Percentiles rank a stretch among this genome's conserved stretches.
Conservation (phyloP, 768 basidiomycete species). For the Chiua virens region DNA sequence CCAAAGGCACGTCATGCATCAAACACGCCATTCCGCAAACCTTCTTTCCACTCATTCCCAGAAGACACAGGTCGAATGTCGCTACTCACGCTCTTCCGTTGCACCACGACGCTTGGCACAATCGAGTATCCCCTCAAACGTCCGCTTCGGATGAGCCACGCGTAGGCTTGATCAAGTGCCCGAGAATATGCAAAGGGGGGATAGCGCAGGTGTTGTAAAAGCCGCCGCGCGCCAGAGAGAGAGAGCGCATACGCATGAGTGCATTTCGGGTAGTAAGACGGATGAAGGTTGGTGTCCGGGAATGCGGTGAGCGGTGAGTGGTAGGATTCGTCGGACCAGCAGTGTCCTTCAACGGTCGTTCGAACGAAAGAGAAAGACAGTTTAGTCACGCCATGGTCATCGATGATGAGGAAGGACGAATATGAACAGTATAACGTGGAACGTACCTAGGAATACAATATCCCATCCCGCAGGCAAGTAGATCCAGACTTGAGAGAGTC, state of each 20-base stretch:
- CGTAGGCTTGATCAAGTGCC: constrained; percentile 70
- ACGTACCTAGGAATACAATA: constrained; percentile 66
- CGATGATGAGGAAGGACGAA: background rate
- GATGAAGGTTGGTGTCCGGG: constrained; percentile 42
- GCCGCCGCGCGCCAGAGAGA: constrained; percentile 54
- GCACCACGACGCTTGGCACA: constrained; percentile 66
- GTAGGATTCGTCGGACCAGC: constrained; percentile 70
- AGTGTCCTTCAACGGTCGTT: constrained; percentile 54
- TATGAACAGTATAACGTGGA: background rate
- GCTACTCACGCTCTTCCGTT: constrained; percentile 57
- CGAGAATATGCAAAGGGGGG: constrained; percentile 76
- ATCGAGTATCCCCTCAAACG: constrained; percentile 61
- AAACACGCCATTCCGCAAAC: constrained; percentile 49
- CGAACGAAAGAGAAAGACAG: background rate
- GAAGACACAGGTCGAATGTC: constrained; percentile 47
- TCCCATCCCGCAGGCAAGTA: constrained; percentile 66
- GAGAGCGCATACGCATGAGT: constrained; percentile 74
- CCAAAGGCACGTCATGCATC: background rate
- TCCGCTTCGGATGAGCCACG: constrained; percentile 61
- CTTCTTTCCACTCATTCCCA: constrained; percentile 59
- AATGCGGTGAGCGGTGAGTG: constrained; percentile 37
- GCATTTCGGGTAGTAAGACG: constrained; percentile 63
- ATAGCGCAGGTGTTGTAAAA: constrained; percentile 57
- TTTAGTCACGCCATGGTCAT: background rate
- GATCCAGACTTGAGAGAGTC: constrained; percentile 47